Conservation (phyloP, 805 yeast species). For the Nakazawaea molendinolei region DNA sequence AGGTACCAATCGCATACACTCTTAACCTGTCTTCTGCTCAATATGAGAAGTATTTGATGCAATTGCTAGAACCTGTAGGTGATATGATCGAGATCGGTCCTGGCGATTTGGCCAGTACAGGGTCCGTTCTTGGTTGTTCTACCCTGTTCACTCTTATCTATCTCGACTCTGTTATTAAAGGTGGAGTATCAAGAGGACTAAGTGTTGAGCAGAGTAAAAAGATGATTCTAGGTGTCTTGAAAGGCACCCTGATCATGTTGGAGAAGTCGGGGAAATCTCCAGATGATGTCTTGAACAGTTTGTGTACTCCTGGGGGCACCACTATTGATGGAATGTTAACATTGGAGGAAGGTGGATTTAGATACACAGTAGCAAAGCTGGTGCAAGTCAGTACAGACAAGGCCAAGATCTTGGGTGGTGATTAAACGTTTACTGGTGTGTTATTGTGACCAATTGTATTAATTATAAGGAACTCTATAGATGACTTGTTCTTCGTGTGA, state of each 20-base stretch:
- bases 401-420: constrained; percentile 1
- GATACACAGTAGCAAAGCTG: constrained; percentile 5
- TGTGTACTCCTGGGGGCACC: constrained; percentile 10
- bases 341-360: constrained; percentile 5
- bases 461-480: too few species aligned
- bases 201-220: constrained; percentile 3
- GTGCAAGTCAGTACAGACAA: constrained; percentile 8
- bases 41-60: background rate
- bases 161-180: constrained; percentile 8
- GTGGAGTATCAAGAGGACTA: constrained; percentile 10
- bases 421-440: too few species aligned
- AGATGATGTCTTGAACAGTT: constrained; percentile 1
- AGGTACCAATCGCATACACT: constrained; percentile 4
- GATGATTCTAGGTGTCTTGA: constrained; percentile 7
- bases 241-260: constrained; percentile 7
- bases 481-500: too few species aligned
- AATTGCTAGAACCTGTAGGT: constrained; percentile 2
- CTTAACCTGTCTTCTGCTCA: background rate
- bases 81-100: constrained; percentile 3
- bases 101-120: background rate
- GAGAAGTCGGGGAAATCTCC: constrained; percentile 1
- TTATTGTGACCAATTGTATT: too few species aligned
- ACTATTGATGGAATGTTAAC: constrained; percentile 9
- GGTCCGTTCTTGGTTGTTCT: constrained; percentile 8
- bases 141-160: constrained; percentile 6